phyloP scores from a whole-genome alignment of 139 green algal species.

The Chlamydomonas incerta region DNA sequence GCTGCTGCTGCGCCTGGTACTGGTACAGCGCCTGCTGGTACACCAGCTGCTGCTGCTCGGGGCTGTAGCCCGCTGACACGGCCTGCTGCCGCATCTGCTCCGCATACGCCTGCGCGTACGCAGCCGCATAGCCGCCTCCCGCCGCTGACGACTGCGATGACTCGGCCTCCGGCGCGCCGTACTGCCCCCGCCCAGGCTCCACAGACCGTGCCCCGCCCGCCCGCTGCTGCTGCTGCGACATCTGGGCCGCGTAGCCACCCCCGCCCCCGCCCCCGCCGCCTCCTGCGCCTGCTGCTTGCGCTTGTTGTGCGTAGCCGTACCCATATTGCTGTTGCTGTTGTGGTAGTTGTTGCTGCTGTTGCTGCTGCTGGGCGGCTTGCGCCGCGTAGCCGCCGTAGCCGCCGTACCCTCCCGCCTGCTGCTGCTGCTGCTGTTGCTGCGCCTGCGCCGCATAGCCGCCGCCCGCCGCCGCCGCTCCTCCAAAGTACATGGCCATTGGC shows the following conservation, averaged over 20 bases:
- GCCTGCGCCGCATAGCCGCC: neutral
- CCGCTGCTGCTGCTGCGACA: neutral
- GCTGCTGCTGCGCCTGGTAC: constrained; percentile 26
- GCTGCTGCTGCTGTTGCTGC: constrained; percentile 44
- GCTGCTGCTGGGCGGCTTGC: constrained; percentile 9
- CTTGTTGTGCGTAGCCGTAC: neutral
- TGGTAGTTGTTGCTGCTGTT: constrained; percentile 35
- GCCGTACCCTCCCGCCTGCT: neutral
- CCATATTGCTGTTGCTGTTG: constrained; percentile 29
- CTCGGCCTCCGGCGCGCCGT: neutral
- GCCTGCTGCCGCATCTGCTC: constrained; percentile 37
- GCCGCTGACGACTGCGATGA: neutral
- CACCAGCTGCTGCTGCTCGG: constrained; percentile 35
- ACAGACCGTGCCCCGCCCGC: neutral
- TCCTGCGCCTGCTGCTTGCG: neutral
- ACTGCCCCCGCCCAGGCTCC: neutral
- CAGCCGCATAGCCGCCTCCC: constrained; percentile 34
- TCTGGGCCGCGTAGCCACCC: neutral
- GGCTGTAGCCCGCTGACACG: constrained; percentile 8
- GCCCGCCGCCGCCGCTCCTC: neutral
- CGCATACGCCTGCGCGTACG: constrained; percentile 23
- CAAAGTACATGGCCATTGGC: constrained; percentile 15
- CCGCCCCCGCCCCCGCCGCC: neutral
- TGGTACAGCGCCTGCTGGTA: constrained; percentile 41
- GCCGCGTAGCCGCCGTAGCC: constrained; percentile 16